Evolutionary conservation across 768 basidiomycete genomes (phyloP), one percentile per base, ranked within the genome.

Genomic region (Leucocoprinus birnbaumii): DNA sequence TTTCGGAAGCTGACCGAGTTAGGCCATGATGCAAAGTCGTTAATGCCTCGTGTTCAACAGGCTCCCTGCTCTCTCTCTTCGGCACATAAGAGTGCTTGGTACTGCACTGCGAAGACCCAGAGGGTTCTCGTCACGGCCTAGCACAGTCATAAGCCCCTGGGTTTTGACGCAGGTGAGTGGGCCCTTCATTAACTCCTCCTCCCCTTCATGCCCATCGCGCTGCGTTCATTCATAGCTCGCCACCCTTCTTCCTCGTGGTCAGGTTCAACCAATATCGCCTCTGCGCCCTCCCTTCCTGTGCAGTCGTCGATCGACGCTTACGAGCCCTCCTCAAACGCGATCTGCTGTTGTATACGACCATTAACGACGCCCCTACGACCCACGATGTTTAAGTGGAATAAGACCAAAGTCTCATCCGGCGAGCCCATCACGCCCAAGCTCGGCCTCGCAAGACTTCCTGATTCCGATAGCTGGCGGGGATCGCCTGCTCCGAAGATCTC

Each of bases 371-470:
- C 18, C 16, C 24, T 18, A 48, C 59, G 48, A 42, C 22, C 51
- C 18, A 47, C 44, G 38, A 61, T 61, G 60, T 61, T 61, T 42
- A 61, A 56, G 40, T 50, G 57, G 53, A 61, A 53, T 25, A 55
- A 49, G 31, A 16, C 21, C 21, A 55, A 49, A 18, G 26, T 42
- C 25, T 58, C 57, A 11, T 43, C 45, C 2, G 59, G 57, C 25
- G 49, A 57, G 22, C 60, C 60, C 31, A 55, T 51, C 14, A 56
- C 56, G 16, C 59, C 59, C 38, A 61, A 58, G 48, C 25, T 58
- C 13, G n/a, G 27, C 2, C 51, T 25, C 3, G 57, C 58, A 7
- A 41, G 44, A 13, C 57, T 61, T 40, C 60, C 53, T 2, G 46
- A 48, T 26, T 25, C 46, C 35, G 51, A 35, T 26, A 44, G 25